Conservation (phyloP, 768 basidiomycete species). For the Ephemerocybe angulata region DNA sequence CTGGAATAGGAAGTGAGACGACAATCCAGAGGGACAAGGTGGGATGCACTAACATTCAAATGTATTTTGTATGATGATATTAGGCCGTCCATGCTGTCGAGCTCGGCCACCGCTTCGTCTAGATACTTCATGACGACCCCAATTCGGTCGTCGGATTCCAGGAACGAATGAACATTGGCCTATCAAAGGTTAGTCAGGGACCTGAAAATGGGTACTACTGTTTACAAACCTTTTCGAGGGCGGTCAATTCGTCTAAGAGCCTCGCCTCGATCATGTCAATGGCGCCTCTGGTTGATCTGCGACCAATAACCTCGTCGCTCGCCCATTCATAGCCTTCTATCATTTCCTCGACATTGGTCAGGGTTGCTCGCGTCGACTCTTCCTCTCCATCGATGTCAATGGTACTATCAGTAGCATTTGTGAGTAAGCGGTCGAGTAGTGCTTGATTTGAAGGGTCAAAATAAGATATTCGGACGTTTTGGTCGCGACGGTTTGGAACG, state of each 20-base stretch:
- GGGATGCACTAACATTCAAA: conserved; percentile 69
- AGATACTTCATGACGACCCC: conserved; percentile 80
- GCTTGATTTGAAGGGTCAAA: conserved; percentile 80
- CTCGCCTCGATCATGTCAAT: conserved; percentile 92
- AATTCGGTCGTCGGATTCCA: conserved; percentile 93
- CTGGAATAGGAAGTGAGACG: conserved; percentile 37
- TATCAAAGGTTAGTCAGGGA: conserved; percentile 24
- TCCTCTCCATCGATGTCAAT: conserved; percentile 59
- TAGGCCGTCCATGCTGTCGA: conserved; percentile 86
- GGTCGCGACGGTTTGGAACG: conserved; percentile 47
- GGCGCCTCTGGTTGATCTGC: conserved; percentile 63
- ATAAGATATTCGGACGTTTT: conserved; percentile 73
- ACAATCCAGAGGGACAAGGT: background rate
- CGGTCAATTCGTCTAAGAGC: conserved; percentile 84
- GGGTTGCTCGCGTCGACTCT: conserved; percentile 74
- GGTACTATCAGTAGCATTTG: conserved; percentile 35
- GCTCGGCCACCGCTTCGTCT: conserved; percentile 83
- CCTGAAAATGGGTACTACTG: background rate
- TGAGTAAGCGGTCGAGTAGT: conserved; percentile 65
- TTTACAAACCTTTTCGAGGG: conserved; percentile 81
- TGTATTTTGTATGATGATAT: conserved; percentile 96
- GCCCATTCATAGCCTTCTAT: conserved; percentile 98
- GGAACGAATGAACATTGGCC: conserved; percentile 97
- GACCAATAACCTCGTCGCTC: conserved; percentile 67
- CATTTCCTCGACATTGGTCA: conserved; percentile 97